Evolutionary conservation across 208 protist genomes (phyloP), one percentile per base, ranked within the genome.

Genomic region (Herpetomonas samuelpessoai): DNA sequence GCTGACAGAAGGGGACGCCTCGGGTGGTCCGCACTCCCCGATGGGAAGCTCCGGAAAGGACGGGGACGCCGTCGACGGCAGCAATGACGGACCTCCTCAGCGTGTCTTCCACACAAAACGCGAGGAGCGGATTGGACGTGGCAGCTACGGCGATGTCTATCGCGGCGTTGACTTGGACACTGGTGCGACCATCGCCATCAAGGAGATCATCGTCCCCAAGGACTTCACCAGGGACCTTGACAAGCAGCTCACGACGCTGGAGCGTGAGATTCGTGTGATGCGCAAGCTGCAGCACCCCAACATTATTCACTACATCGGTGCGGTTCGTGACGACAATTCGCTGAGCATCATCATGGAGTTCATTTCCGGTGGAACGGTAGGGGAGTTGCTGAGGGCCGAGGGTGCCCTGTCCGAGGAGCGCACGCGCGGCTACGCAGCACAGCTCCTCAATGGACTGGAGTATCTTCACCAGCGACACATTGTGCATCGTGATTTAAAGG

Each of bases 281-380:
- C 84, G 91, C 7, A 82, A 87, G 57, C 79, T 98, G 54, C 66
- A 88, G 18, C 92, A 98, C 69, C 73, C 83, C 22, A 91, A 97
- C 68, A 96, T 93, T 28, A 79, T 98, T 14, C 83, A 79, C 39
- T 97, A 97, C 66, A 75, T 91, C 44, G 93, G 91, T 22, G 72
- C 87, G 0, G 52, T 70, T 26, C 77, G 89, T 21, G 82, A 86
- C 47, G 81, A 83, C 14, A 86, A 81, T 50, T 78, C 73, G 21
- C 67, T 98, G 14, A 65, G 86, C 44, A 96, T 98, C 59, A 97
- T 83, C 64, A 95, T 97, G 85, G 92, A 98, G 71, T 97, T 80
- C 63, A 68, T 98, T 30, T 59, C 76, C 10, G 89, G 92, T 26
- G 94, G 94, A 18, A 93, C 89, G 7, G 75, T 98, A 24, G 83